Percentiles rank a stretch among this genome's conserved stretches.
Evolutionary conservation across 192 early-diverging fungal genomes (phyloP).

Genomic region (Entomortierella beljakovae): DNA sequence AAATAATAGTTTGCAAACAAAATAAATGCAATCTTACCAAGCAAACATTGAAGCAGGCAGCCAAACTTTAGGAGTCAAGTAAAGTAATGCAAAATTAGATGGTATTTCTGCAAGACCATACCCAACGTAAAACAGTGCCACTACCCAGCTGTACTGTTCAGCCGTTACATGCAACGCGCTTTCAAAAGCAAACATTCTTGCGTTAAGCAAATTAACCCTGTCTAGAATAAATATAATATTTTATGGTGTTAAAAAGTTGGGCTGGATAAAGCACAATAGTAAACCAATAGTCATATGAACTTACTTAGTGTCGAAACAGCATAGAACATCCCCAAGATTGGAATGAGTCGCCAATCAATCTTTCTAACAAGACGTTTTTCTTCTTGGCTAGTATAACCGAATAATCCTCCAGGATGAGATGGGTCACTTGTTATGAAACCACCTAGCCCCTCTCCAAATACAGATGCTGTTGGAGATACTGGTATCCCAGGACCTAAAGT

Average conservation of each 20-base stretch:
- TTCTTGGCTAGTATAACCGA: conserved; percentile 41
- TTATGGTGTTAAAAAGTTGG: background rate
- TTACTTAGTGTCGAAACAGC: conserved; percentile 33
- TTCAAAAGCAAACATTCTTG: conserved; percentile 36
- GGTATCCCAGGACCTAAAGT: conserved; percentile 42
- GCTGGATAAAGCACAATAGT: background rate
- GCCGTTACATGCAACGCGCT: conserved; percentile 18
- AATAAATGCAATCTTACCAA: conserved; percentile 22
- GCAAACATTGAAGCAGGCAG: conserved; percentile 38
- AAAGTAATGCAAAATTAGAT: conserved; percentile 23
- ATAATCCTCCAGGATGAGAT: conserved; percentile 20
- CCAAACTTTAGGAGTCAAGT: conserved; percentile 41
- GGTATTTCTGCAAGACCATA: conserved; percentile 38
- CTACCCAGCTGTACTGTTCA: conserved; percentile 35
- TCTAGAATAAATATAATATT: background rate
- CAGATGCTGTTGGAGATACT: conserved; percentile 27
- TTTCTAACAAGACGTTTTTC: conserved; percentile 52
- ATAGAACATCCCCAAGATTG: conserved; percentile 52
- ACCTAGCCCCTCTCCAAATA: conserved; percentile 30
- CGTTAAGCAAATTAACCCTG: conserved; percentile 38
- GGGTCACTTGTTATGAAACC: conserved; percentile 22
- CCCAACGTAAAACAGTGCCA: conserved; percentile 31
- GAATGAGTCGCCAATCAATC: conserved; percentile 53
- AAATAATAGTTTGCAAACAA: conserved; percentile 1
- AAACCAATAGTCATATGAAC: background rate